Conservation (phyloP, 129 eudicot genomes). For the Chrysanthemum makinoi region DNA sequence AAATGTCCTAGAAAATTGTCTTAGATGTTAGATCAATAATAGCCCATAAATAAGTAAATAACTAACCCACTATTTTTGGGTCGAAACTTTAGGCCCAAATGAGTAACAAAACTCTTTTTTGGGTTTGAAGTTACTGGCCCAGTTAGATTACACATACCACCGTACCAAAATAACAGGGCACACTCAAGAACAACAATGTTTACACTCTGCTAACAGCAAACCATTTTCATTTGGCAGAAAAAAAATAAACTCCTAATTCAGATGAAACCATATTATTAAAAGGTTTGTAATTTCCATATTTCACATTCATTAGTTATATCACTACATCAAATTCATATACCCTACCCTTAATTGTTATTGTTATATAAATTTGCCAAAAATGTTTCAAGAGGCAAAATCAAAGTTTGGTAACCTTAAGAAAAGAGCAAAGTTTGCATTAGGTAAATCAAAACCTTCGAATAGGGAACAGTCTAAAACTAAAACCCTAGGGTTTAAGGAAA, state of each 20-base stretch:
- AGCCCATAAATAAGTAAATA: too few relatives aligned
- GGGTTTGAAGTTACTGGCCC: too few relatives aligned
- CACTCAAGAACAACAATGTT: not conserved
- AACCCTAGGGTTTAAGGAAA: not conserved
- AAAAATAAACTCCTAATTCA: not conserved
- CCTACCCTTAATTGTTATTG: too few relatives aligned
- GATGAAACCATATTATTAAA: slow-evolving; percentile 8
- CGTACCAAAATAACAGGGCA: not conserved
- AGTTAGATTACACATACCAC: too few relatives aligned
- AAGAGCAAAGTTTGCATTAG: slow-evolving; percentile 30
- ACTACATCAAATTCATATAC: too few relatives aligned
- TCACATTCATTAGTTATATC: not conserved
- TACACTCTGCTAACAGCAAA: too few relatives aligned
- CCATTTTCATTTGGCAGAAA: not conserved
- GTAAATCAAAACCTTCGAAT: slow-evolving; percentile 25
- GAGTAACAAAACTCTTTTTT: too few relatives aligned
- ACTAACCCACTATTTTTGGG: too few relatives aligned
- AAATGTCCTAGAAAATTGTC: too few relatives aligned
- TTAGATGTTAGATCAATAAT: too few relatives aligned
- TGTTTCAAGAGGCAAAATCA: slow-evolving; percentile 36
- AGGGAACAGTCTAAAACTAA: slow-evolving; percentile 26
- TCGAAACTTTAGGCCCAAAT: too few relatives aligned
- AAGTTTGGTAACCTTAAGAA: slow-evolving; percentile 32
- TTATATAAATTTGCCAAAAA: not conserved
- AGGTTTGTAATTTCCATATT: not conserved